These are phyloP conservation scores for Phyllosticta capitalensis DNA, from an alignment of 2,329 filamentous ascomycete genomes.

Conservation along the genomic window DNA sequence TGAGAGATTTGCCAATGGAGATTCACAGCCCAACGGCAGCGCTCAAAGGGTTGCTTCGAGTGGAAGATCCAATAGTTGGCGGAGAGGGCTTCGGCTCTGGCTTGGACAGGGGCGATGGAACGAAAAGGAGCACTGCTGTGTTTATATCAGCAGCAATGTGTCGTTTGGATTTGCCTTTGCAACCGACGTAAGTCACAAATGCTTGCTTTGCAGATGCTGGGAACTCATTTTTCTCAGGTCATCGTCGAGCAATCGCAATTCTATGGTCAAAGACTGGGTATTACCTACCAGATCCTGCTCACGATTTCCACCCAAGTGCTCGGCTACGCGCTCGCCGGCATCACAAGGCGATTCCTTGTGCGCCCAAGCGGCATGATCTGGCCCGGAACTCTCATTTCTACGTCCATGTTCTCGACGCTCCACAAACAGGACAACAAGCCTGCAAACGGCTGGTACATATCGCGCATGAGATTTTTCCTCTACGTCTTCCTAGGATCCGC, in stretches of 20 bases:
- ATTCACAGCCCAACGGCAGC: neutral
- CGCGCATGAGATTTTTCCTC: conserved; percentile 76
- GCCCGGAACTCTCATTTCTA: conserved; percentile 80
- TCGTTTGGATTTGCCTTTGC: conserved; percentile 85
- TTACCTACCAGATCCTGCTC: conserved; percentile 71
- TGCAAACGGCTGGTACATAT: conserved; percentile 74
- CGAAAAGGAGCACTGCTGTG: conserved; percentile 79
- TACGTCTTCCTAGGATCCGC: conserved; percentile 62
- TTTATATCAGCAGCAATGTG: conserved; percentile 83
- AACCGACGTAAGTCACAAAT: conserved; percentile 51
- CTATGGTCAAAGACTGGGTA: conserved; percentile 70
- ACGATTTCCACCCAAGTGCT: conserved; percentile 80
- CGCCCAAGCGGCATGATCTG: conserved; percentile 85
- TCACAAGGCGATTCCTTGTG: conserved; percentile 72
- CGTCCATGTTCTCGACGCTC: conserved; percentile 78
- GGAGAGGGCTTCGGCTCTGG: conserved; percentile 54
- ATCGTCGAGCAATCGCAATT: conserved; percentile 87
- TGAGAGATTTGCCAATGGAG: neutral
- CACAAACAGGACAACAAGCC: conserved; percentile 77
- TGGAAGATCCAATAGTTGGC: conserved; percentile 15
- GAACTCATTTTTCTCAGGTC: conserved; percentile 34
- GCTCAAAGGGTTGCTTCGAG: neutral
- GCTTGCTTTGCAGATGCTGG: neutral
- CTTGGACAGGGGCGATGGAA: conserved; percentile 75
- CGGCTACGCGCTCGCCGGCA: conserved; percentile 76